phyloP scores from a whole-genome alignment of 345 rosid genomes.

The Trapa incisa region DNA sequence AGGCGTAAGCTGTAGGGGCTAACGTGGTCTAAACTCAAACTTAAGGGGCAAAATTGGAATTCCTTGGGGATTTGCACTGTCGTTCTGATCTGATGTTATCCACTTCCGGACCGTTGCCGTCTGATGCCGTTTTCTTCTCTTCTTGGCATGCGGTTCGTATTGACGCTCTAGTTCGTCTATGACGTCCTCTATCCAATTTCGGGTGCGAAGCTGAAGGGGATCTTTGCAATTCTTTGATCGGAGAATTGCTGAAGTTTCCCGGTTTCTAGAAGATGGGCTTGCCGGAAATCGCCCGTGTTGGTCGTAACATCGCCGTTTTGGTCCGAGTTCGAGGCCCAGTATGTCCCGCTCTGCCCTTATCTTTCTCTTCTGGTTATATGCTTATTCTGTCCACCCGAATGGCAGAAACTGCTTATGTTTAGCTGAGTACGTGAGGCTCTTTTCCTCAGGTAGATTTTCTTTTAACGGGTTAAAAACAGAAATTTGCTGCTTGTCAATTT shows the following conservation, averaged over 20 bases:
- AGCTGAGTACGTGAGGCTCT: neutral
- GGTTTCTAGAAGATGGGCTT: constrained; percentile 32
- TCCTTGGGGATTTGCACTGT: no score
- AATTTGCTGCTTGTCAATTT: neutral
- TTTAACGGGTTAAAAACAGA: neutral
- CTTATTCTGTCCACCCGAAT: neutral
- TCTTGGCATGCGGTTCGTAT: no score
- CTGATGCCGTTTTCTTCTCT: no score
- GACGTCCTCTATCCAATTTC: no score
- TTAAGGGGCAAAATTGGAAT: no score
- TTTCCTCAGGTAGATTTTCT: neutral
- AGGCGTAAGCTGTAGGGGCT: no score
- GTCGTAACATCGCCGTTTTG: constrained; percentile 53
- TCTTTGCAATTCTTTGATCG: no score
- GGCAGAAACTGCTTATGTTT: neutral
- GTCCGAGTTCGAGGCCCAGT: constrained; percentile 85
- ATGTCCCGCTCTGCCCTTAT: constrained; percentile 20
- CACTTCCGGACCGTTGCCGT: no score
- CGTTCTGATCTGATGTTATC: no score
- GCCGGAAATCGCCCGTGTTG: constrained; percentile 37
- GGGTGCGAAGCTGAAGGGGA: no score
- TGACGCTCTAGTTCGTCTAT: no score
- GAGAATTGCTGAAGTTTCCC: neutral
- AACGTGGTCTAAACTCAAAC: no score
- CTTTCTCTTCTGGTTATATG: neutral